Conservation (phyloP, 2,329 filamentous ascomycete species). For the Venturia asperata region DNA sequence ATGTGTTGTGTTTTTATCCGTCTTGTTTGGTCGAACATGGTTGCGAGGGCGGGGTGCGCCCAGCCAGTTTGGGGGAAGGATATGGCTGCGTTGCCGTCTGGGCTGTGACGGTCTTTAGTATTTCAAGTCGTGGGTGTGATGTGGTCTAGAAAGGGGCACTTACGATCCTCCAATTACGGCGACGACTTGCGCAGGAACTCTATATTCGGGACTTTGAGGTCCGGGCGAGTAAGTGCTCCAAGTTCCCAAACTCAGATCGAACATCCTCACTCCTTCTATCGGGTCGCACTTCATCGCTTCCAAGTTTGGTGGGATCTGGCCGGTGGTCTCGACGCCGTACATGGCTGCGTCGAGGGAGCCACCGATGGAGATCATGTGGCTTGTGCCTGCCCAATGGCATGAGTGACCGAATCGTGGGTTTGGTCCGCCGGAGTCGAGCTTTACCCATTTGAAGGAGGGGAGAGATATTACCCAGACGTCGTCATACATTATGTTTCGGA, state of each 20-base stretch:
- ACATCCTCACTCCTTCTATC: not conserved
- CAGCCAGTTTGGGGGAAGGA: not conserved
- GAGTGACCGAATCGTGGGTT: constrained; percentile 36
- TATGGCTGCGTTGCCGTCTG: not conserved
- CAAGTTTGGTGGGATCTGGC: not conserved
- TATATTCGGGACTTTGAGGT: not conserved
- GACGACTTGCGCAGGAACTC: not conserved
- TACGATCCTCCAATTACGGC: constrained; percentile 5
- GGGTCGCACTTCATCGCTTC: constrained; percentile 1
- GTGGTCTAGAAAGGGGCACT: not conserved
- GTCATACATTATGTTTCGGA: constrained; percentile 31
- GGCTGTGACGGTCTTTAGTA: not conserved
- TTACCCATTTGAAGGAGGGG: constrained; percentile 41
- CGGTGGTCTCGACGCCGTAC: not conserved
- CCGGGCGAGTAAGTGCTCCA: not conserved
- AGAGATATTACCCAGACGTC: constrained; percentile 42
- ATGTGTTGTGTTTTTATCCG: not conserved
- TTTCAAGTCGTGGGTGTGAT: not conserved
- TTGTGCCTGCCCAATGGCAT: constrained; percentile 33
- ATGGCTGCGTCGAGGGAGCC: constrained; percentile 24
- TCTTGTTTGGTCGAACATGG: not conserved
- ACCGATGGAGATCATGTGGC: constrained; percentile 39
- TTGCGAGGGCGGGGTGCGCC: not conserved
- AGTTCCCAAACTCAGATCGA: not conserved
- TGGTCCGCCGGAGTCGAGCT: constrained; percentile 31